phyloP scores from a whole-genome alignment of 768 basidiomycete genomes.

The Hemileccinum impolitum region DNA sequence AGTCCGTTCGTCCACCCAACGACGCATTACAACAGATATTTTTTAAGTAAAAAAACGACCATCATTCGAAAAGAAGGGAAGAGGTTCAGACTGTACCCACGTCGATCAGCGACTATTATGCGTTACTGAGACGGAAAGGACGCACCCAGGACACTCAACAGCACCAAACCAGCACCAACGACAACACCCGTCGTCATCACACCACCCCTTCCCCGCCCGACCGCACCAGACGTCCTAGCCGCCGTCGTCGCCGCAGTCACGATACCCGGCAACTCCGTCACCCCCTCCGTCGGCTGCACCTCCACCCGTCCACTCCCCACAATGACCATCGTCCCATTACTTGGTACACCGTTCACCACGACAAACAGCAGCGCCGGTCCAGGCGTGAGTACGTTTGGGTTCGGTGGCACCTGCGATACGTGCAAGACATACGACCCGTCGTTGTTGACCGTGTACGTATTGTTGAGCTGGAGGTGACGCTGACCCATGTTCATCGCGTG shows the following conservation, averaged over 20 bases:
- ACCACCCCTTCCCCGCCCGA: background rate
- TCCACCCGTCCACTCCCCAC: slow-evolving; percentile 81
- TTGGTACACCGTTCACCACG: slow-evolving; percentile 80
- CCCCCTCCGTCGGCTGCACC: slow-evolving; percentile 51
- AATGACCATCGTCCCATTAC: slow-evolving; percentile 71
- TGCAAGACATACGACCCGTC: slow-evolving; percentile 77
- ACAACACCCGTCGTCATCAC: too few relatives aligned
- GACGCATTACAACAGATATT: background rate
- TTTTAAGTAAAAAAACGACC: background rate
- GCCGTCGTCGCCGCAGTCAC: slow-evolving; percentile 25
- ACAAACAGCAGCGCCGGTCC: slow-evolving; percentile 85
- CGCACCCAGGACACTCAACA: slow-evolving; percentile 3
- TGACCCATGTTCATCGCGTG: slow-evolving; percentile 91
- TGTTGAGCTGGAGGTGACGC: slow-evolving; percentile 76
- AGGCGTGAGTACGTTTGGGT: slow-evolving; percentile 83
- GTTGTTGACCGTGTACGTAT: slow-evolving; percentile 76
- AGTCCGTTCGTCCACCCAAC: background rate
- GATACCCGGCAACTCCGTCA: slow-evolving; percentile 40
- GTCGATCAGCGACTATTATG: background rate
- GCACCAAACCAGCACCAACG: background rate
- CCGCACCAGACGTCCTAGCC: background rate
- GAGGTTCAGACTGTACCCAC: background rate
- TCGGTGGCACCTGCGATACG: slow-evolving; percentile 79
- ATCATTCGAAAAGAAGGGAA: background rate
- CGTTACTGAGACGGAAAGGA: background rate